These are phyloP conservation scores for Tolypocladium endophyticum DNA, from an alignment of 2,329 filamentous ascomycete species.

Conservation along the genomic window DNA sequence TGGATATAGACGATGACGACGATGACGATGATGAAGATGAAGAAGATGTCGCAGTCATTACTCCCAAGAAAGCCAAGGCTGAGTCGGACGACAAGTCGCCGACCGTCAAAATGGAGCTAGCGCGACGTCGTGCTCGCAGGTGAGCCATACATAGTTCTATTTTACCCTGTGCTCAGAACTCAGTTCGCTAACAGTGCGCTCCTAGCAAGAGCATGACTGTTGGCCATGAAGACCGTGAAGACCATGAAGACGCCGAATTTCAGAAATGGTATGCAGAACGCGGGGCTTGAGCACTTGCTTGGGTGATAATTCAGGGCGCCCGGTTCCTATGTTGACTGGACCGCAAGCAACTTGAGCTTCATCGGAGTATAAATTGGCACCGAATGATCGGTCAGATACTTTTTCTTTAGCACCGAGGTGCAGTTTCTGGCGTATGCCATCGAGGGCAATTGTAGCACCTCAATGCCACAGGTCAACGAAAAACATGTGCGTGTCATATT, in stretches of 20 bases:
- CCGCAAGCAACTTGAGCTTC: not conserved
- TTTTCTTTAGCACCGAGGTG: not conserved
- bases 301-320: not conserved
- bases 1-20: slow-evolving; percentile 8
- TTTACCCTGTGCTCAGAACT: not conserved
- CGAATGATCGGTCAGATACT: not conserved
- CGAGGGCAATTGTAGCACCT: not conserved
- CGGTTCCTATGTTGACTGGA: not conserved
- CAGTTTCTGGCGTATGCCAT: not conserved
- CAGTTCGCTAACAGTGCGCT: not conserved
- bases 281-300: not conserved
- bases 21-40: slow-evolving; percentile 1
- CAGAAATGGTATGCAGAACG: not conserved
- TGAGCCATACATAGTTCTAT: not conserved
- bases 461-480: not conserved
- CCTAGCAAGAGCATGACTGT: not conserved
- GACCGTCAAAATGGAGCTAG: slow-evolving; percentile 9
- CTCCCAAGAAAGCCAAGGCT: slow-evolving; percentile 20
- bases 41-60: slow-evolving; percentile 1
- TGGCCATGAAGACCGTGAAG: not conserved
- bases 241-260: not conserved
- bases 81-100: slow-evolving; percentile 7
- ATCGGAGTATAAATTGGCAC: not conserved
- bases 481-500: not conserved
- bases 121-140: slow-evolving; percentile 6